Conservation (phyloP, 2,329 filamentous ascomycete genomes). For the Neopestalotiopsis clavispora region DNA sequence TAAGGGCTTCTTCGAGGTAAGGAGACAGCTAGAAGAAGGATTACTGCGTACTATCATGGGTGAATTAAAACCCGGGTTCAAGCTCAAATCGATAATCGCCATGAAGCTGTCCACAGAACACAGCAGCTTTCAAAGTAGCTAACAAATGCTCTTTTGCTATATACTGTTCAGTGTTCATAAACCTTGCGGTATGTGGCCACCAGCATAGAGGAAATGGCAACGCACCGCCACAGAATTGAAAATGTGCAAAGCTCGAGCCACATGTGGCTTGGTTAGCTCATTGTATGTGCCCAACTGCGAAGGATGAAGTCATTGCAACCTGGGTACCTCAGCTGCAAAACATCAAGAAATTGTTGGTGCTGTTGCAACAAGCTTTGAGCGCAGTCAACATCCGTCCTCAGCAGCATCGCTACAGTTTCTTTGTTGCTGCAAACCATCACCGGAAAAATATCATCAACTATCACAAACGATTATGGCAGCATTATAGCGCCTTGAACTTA, state of each 20-base stretch:
- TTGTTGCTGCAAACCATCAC: not conserved
- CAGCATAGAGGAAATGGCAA: too few relatives aligned
- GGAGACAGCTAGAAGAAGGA: not conserved
- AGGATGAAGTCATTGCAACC: conserved; percentile 30
- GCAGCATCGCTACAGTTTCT: not conserved
- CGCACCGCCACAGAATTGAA: too few relatives aligned
- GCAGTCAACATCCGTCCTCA: not conserved
- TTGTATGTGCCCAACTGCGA: not conserved
- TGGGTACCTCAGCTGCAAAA: not conserved
- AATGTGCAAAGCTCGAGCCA: not conserved
- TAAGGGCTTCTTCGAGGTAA: not conserved
- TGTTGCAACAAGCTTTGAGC: not conserved
- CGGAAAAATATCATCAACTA: not conserved
- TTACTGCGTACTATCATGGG: not conserved
- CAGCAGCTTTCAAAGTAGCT: too few relatives aligned
- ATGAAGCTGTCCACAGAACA: too few relatives aligned
- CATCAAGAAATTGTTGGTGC: conserved; percentile 9
- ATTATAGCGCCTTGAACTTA: not conserved
- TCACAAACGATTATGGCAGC: not conserved
- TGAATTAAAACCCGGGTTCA: not conserved
- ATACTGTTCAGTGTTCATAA: too few relatives aligned
- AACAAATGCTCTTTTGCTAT: too few relatives aligned
- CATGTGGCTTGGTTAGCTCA: not conserved
- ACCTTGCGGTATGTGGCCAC: too few relatives aligned
- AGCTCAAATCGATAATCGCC: too few relatives aligned